Evolutionary conservation across 2,329 filamentous ascomycete genomes (phyloP), one percentile per base, ranked within the genome.

Genomic region (Ceratocystis diversiconidia): DNA sequence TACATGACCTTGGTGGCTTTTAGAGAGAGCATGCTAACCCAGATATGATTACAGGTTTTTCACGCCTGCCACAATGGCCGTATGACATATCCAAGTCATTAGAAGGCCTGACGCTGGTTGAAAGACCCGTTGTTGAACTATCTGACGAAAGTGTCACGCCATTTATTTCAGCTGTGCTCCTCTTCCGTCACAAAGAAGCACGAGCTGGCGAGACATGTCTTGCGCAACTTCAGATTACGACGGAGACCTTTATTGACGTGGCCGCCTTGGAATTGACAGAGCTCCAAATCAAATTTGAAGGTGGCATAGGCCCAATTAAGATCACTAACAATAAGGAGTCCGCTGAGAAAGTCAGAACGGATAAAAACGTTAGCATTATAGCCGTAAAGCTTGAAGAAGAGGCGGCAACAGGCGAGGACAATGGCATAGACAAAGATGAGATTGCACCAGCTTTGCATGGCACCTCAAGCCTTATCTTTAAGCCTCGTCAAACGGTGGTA

Each of bases 401-500:
- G 61, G 72, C 73, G 46, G 71, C 73, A 4, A 68, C 48, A n/a
- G 66, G 70, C 7, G 64, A 69, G 1, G 68, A 70, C 25, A 67
- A 68, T 7, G 69, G 70, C 10, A 71, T 72, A 1, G 68, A 70
- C 28, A 68, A 68, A 7, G 69, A 70, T 10, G 71, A 72, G 50
- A 68, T 68, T 43, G 70, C 71, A 4, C 72, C 73, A 28, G 66
- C 69, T 17, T 46, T 68, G 3, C 57, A n/a, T 19, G 68, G 68
- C 2, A 60, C 32, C 17, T 60, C 68, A 12, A 50, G 32, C 32
- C 57, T 69, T 12, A 19, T 55, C 12, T 64, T 46, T 63, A 74
- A 75, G 10, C 82, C 90, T 15, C 85, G 85, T 0, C 82, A 88
- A 68, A 87, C 80, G 7, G 84, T 82, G 64, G 82, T 92, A 0